Percentiles rank a stretch among this genome's conserved stretches.
These are phyloP conservation scores for Lasiodiplodia hormozganensis DNA, from an alignment of 2,329 filamentous ascomycete genomes.

Conservation along the genomic window DNA sequence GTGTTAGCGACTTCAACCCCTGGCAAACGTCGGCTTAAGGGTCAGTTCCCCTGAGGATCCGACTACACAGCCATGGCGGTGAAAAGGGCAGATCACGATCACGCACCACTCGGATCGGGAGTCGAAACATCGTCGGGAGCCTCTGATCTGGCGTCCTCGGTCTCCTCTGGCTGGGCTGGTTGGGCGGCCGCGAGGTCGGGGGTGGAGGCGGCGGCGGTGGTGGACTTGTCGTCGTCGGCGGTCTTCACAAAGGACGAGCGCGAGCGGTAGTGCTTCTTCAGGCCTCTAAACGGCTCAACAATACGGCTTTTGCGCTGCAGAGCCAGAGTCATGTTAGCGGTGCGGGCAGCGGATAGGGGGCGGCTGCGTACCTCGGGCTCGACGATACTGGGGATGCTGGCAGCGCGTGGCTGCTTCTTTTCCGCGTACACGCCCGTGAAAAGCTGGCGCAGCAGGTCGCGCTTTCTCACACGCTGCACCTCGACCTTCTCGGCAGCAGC, in stretches of 20 bases:
- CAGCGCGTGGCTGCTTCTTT: slow-evolving; percentile 17
- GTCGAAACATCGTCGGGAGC: slow-evolving; percentile 17
- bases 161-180: not conserved
- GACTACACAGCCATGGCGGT: slow-evolving; percentile 19
- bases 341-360: not conserved
- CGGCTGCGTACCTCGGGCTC: slow-evolving; percentile 19
- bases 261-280: slow-evolving; percentile 27
- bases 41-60: slow-evolving; percentile 22
- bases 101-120: slow-evolving; percentile 28
- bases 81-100: slow-evolving; percentile 26
- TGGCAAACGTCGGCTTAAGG: not conserved
- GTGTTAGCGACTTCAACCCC: slow-evolving; percentile 20
- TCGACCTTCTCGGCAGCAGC: slow-evolving; percentile 9
- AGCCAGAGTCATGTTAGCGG: slow-evolving; percentile 13
- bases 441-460: slow-evolving; percentile 28
- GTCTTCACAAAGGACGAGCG: slow-evolving; percentile 22
- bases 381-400: slow-evolving; percentile 18
- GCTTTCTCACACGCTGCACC: slow-evolving; percentile 26
- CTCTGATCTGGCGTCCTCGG: slow-evolving; percentile 19
- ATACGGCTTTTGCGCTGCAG: slow-evolving; percentile 25
- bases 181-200: slow-evolving; percentile 5
- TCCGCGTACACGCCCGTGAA: slow-evolving; percentile 14
- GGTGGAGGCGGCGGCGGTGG: slow-evolving; percentile 19
- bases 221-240: slow-evolving; percentile 14
- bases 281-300: slow-evolving; percentile 20